phyloP scores from a whole-genome alignment of 75 land plant species.

The Sequoia sempervirens region DNA sequence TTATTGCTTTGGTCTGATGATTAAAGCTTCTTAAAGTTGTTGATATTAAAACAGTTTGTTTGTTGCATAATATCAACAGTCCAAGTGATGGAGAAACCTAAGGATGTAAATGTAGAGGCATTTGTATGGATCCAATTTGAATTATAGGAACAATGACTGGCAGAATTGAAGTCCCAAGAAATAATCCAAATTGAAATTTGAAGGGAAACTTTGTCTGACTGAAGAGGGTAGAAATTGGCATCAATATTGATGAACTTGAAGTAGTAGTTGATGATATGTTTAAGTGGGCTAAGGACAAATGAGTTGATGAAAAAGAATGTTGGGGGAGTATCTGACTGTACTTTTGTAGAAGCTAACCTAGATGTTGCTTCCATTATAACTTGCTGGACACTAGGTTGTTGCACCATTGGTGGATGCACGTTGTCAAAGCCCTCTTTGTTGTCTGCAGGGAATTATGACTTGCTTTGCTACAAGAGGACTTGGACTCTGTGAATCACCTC shows the following conservation, averaged over 20 bases:
- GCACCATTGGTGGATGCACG: neutral
- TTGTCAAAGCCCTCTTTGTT: neutral
- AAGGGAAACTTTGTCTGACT: conserved; percentile 53
- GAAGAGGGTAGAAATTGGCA: conserved; percentile 28
- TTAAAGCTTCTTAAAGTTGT: too few relatives aligned
- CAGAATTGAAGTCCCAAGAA: conserved; percentile 79
- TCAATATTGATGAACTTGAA: conserved; percentile 15
- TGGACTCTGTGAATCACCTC: too few relatives aligned
- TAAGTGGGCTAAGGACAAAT: conserved; percentile 20
- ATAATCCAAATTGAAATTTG: conserved; percentile 85
- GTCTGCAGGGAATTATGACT: too few relatives aligned
- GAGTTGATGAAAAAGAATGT: conserved; percentile 20
- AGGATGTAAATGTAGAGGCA: conserved; percentile 86
- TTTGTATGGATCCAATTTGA: conserved; percentile 97
- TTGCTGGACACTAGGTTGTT: neutral
- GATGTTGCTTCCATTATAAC: neutral
- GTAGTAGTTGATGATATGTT: conserved; percentile 6
- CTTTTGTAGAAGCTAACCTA: neutral
- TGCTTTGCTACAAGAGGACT: too few relatives aligned
- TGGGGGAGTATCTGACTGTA: conserved; percentile 20
- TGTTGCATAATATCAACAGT: too few relatives aligned
- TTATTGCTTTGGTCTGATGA: too few relatives aligned
- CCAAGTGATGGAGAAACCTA: conserved; percentile 57
- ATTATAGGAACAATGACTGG: conserved; percentile 86
- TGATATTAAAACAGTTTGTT: too few relatives aligned